Percentiles rank a stretch among this genome's conserved stretches.
Evolutionary conservation across 768 basidiomycete genomes (phyloP).

Genomic region (Termitomyces sp.): DNA sequence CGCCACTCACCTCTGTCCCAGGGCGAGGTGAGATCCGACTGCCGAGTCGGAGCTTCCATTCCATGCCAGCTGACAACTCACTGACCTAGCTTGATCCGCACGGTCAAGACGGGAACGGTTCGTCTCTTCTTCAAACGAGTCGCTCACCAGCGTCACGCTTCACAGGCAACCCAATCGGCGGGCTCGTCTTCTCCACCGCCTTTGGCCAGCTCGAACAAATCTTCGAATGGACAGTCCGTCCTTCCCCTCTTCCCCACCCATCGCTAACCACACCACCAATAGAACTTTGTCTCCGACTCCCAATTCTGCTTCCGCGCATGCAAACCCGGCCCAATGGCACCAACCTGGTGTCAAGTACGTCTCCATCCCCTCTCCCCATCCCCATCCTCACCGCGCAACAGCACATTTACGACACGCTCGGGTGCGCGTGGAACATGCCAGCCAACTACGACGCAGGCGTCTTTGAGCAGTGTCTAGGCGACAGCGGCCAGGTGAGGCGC

Average conservation of each 20-base stretch:
- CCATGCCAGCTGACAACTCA: neutral
- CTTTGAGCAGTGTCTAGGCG: conserved; percentile 48
- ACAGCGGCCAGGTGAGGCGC: conserved; percentile 38
- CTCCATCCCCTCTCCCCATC: too few species aligned
- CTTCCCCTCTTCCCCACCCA: neutral
- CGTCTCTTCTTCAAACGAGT: neutral
- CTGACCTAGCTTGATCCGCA: conserved; percentile 58
- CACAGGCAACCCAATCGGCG: conserved; percentile 53
- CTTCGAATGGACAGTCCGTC: conserved; percentile 66
- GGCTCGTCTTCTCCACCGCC: conserved; percentile 68
- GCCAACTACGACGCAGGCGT: conserved; percentile 37
- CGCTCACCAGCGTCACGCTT: neutral
- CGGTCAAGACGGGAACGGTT: conserved; percentile 53
- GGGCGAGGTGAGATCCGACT: conserved; percentile 19
- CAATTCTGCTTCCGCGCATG: conserved; percentile 74
- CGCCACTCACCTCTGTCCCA: neutral
- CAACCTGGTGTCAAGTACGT: conserved; percentile 37
- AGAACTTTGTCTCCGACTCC: conserved; percentile 57
- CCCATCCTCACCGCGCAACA: neutral
- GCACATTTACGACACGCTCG: conserved; percentile 53
- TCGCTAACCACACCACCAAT: neutral
- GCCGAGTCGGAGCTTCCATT: neutral
- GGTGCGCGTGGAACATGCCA: conserved; percentile 60
- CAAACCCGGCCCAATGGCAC: conserved; percentile 43
- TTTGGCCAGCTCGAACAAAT: conserved; percentile 55